phyloP scores from a whole-genome alignment of 768 basidiomycete genomes.

The Agrocybe praecox region DNA sequence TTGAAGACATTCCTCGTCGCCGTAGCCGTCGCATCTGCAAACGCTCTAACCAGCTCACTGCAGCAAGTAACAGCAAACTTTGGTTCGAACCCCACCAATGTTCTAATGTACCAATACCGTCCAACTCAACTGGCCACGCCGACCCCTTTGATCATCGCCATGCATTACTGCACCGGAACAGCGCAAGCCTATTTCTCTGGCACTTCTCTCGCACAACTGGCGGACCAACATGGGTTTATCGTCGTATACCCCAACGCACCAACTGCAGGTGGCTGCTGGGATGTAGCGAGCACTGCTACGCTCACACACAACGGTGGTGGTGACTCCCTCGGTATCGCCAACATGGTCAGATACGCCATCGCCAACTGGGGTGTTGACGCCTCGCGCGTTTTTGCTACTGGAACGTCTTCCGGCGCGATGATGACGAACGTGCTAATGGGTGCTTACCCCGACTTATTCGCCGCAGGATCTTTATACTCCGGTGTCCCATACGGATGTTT shows the following conservation, averaged over 20 bases:
- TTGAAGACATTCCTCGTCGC: too few species aligned
- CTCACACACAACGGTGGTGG: constrained; percentile 57
- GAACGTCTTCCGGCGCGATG: constrained; percentile 58
- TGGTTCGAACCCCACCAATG: constrained; percentile 54
- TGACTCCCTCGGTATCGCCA: constrained; percentile 54
- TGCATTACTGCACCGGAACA: constrained; percentile 53
- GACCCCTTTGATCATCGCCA: constrained; percentile 51
- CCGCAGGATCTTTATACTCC: constrained; percentile 49
- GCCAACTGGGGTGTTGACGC: constrained; percentile 46
- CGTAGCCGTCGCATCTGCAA: too few species aligned
- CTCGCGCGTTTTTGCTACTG: constrained; percentile 50
- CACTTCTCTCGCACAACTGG: constrained; percentile 46
- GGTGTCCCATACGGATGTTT: constrained; percentile 60
- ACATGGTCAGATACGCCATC: constrained; percentile 49
- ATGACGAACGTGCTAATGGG: constrained; percentile 60
- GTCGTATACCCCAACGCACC: constrained; percentile 51
- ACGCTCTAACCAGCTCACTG: constrained; percentile 12
- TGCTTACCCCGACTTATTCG: constrained; percentile 56
- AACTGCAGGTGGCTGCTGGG: constrained; percentile 50
- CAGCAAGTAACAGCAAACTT: constrained; percentile 42
- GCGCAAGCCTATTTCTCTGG: constrained; percentile 53
- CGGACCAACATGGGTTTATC: constrained; percentile 52
- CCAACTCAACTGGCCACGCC: constrained; percentile 36
- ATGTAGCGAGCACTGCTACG: constrained; percentile 49
- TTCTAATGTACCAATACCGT: constrained; percentile 47